Base-by-base conservation (phyloP, 1,139 yeast genomes). In the Zhuliangozyma blackwelliae region DNA sequence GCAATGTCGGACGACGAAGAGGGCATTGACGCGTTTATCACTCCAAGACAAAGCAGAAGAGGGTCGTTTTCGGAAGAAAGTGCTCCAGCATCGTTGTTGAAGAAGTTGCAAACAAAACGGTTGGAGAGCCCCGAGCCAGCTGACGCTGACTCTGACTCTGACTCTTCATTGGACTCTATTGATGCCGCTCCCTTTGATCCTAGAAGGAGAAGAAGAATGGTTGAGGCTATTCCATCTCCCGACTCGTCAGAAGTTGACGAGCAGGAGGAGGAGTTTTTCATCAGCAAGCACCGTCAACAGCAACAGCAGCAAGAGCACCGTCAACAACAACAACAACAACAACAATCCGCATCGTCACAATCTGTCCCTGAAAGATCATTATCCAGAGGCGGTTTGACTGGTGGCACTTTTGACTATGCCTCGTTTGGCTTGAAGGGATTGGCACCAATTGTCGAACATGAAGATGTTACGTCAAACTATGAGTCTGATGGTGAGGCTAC, bases 361-460 rank as follows among this genome's bases (percentile, higher is more conserved):
- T 27, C 46, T 25, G 38, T 41, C 25, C 44, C 45, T 21, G 43
- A 38, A 29, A 32, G 46, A 25, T 44, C 48, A 11, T 44, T 39
- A 27, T 36, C 43, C 10, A 41, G 48, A 43, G 40, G 40, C 31
- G 42, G 40, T 8, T 32, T 40, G 12, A 38, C 44, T 25, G 40
- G 40, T 32, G 43, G 44, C 33, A 40, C 57, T 12, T 57, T 61
- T 41, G 67, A 63, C 40, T 47, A 49, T 34, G 50, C 50, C 38
- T 57, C 62, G 34, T 62, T 60, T 50, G 68, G 67, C 4, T 50
- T 63, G 35, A 55, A 57, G 40, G 68, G 66, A 2, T 63, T 69
- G 46, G 68, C 63, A 21, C 73, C 74, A 36, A 66, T 68, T 47
- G 63, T 56, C 12, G 75, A 68, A 46, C 48, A 53, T 40, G 70